Percentiles rank a stretch among this genome's conserved stretches.
Conservation (phyloP, 768 basidiomycete species). For the Scleroderma bovista region DNA sequence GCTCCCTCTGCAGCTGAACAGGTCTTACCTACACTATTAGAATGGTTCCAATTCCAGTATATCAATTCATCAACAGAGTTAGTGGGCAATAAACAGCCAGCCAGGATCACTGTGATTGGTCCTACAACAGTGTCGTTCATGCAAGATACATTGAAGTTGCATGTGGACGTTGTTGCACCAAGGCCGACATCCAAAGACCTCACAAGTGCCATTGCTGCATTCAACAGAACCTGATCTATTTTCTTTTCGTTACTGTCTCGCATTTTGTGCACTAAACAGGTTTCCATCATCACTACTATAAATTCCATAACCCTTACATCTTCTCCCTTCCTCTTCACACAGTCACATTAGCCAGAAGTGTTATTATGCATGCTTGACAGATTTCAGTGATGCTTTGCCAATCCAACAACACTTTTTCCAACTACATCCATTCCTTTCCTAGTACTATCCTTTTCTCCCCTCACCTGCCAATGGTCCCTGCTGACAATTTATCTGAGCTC, state of each 20-base stretch:
- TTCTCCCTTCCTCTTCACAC: constrained; percentile 2
- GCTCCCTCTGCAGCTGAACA: constrained; percentile 67
- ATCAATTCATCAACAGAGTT: not conserved
- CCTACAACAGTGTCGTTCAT: constrained; percentile 57
- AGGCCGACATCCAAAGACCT: constrained; percentile 56
- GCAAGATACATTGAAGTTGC: constrained; percentile 36
- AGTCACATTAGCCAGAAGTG: constrained; percentile 1
- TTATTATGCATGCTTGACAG: not conserved
- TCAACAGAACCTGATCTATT: constrained; percentile 13
- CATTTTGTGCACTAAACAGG: not conserved
- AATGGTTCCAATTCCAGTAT: constrained; percentile 38
- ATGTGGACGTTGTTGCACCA: constrained; percentile 49
- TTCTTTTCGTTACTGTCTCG: not conserved
- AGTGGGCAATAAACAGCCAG: constrained; percentile 1
- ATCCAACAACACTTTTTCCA: not conserved
- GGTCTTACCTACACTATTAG: constrained; percentile 44
- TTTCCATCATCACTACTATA: not conserved
- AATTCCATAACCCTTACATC: not conserved
- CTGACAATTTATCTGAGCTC: not conserved
- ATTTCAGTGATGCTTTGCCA: not conserved
- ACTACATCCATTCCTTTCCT: not conserved
- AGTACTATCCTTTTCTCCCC: not conserved
- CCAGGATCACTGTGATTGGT: constrained; percentile 59
- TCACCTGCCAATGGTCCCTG: not conserved
- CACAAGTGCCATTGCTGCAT: constrained; percentile 21